Evolutionary conservation across 441 rosid species (phyloP).

Genomic region (Jatropha podagrica): DNA sequence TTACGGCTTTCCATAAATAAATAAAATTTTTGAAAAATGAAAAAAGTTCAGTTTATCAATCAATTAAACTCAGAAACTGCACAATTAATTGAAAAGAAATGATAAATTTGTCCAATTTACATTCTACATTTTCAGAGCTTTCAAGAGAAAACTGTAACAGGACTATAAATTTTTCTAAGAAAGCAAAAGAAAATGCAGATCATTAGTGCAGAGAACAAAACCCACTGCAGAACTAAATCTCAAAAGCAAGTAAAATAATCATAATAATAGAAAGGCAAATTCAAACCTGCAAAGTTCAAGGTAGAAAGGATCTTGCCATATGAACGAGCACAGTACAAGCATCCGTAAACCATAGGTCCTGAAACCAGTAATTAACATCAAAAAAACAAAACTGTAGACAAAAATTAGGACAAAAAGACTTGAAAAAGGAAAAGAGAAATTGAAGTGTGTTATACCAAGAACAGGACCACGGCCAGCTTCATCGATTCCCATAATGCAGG

Average conservation of each 20-base stretch:
- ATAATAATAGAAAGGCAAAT: background rate
- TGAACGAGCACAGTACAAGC: constrained; percentile 78
- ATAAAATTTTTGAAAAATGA: background rate
- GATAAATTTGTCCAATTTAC: background rate
- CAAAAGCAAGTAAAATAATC: background rate
- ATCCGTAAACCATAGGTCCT: constrained; percentile 98
- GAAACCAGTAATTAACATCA: constrained; percentile 17
- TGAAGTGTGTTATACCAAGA: constrained; percentile 40
- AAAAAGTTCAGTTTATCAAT: background rate
- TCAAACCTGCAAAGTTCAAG: constrained; percentile 71
- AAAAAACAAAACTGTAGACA: background rate
- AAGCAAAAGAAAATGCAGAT: no score
- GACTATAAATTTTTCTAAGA: background rate
- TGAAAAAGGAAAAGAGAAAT: background rate
- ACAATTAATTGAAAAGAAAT: background rate
- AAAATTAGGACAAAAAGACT: background rate
- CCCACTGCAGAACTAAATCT: background rate
- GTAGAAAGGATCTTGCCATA: constrained; percentile 75
- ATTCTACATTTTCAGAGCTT: no score
- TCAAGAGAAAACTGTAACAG: no score
- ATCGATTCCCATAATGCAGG: constrained; percentile 92
- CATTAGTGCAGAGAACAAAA: background rate
- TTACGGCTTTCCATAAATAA: background rate
- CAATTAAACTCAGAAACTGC: background rate
- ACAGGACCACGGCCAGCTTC: constrained; percentile 98